A percentile compares a stretch with the other conserved stretches of the same genome.
Conservation (phyloP, 371 early-diverging fungal species). For the Umbelopsis sp. region DNA sequence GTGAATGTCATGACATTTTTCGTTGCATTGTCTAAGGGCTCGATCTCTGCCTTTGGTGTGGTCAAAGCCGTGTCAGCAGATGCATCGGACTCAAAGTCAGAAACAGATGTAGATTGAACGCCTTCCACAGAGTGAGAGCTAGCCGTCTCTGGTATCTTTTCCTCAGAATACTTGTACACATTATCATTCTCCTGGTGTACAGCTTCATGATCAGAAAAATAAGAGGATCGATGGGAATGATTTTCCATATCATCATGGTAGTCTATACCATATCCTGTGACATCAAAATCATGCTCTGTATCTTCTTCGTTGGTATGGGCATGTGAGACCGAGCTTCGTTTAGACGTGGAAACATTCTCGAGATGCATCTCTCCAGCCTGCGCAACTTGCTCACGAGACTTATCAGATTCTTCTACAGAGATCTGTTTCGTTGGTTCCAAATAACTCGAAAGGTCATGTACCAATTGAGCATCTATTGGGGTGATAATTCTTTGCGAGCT, state of each 20-base stretch:
- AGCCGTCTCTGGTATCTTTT: background rate
- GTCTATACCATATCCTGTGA: too few species aligned
- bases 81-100: slow-evolving; percentile 16
- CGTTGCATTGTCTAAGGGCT: background rate
- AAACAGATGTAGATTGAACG: background rate
- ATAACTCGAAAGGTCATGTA: background rate
- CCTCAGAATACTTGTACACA: background rate
- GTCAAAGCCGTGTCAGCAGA: slow-evolving; percentile 39
- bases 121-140: slow-evolving; percentile 6
- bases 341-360: too few species aligned
- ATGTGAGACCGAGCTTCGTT: too few species aligned
- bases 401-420: background rate
- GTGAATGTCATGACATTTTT: background rate
- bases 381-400: too few species aligned
- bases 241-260: too few species aligned
- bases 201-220: background rate
- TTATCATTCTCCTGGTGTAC: background rate
- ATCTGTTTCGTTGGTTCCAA: background rate
- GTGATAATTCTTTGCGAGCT: slow-evolving; percentile 6
- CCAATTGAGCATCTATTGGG: slow-evolving; percentile 1
- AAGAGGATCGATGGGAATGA: too few species aligned
- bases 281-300: too few species aligned
- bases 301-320: too few species aligned
- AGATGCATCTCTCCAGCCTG: too few species aligned
- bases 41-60: slow-evolving; percentile 22